phyloP scores from a whole-genome alignment of 805 yeast species.

The Kregervanrija fluxuum region DNA sequence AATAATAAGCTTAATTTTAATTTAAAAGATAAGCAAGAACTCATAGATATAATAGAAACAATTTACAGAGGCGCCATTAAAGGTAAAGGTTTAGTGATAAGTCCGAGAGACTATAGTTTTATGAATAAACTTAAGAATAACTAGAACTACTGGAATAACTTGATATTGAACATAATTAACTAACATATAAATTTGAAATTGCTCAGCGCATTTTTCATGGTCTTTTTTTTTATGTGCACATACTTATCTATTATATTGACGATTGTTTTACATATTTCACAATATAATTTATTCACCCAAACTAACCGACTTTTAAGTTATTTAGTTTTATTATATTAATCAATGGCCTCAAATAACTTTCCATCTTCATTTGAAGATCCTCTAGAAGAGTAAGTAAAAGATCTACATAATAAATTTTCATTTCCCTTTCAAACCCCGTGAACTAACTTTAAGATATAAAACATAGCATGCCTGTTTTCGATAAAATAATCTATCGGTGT shows the following conservation, averaged over 20 bases:
- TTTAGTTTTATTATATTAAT: neutral
- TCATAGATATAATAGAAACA: slow-evolving; percentile 86
- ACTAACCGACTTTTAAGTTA: neutral
- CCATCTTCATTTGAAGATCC: slow-evolving; percentile 45
- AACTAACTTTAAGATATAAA: neutral
- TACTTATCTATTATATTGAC: too few relatives aligned
- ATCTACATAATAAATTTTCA: neutral
- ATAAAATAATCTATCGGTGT: slow-evolving; percentile 53
- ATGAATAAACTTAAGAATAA: slow-evolving; percentile 8
- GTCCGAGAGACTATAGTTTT: slow-evolving; percentile 65
- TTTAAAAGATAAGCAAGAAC: slow-evolving; percentile 72
- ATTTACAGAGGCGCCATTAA: slow-evolving; percentile 86
- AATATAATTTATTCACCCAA: slow-evolving; percentile 1
- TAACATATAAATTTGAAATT: too few relatives aligned
- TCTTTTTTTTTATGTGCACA: too few relatives aligned
- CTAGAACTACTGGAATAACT: neutral
- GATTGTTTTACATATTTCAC: neutral
- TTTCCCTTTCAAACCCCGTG: neutral
- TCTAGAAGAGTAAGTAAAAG: slow-evolving; percentile 41
- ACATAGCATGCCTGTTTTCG: slow-evolving; percentile 39
- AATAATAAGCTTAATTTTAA: slow-evolving; percentile 88
- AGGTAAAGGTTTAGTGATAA: slow-evolving; percentile 85
- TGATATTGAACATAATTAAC: too few relatives aligned
- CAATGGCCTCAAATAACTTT: slow-evolving; percentile 31
- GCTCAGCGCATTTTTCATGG: too few relatives aligned